Evolutionary conservation across 2,329 filamentous ascomycete genomes (phyloP).

Genomic region (Lizonia empirigonia): DNA sequence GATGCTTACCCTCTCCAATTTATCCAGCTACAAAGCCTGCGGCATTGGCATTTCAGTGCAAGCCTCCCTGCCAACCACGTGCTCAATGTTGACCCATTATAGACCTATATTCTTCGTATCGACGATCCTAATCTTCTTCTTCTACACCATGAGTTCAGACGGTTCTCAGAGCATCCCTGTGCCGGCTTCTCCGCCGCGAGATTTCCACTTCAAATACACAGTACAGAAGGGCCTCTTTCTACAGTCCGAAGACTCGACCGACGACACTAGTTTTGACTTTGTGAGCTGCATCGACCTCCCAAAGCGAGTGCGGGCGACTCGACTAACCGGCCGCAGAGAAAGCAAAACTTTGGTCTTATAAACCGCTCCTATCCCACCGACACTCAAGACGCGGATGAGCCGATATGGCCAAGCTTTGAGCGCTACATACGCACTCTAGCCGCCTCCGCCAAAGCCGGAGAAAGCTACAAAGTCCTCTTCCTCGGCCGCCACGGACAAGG

Average conservation of each 20-base stretch:
- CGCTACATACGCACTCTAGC: slow-evolving; percentile 62
- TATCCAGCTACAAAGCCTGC: not conserved
- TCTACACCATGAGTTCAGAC: slow-evolving; percentile 9
- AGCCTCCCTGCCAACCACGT: not conserved
- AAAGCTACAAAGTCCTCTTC: slow-evolving; percentile 69
- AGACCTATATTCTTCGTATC: slow-evolving; percentile 26
- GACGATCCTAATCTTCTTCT: slow-evolving; percentile 7
- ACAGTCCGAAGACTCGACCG: slow-evolving; percentile 64
- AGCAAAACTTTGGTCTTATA: slow-evolving; percentile 69
- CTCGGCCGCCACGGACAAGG: slow-evolving; percentile 74
- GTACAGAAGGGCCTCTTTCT: slow-evolving; percentile 67
- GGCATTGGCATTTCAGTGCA: slow-evolving; percentile 2
- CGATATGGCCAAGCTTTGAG: slow-evolving; percentile 67
- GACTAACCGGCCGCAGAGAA: slow-evolving; percentile 51
- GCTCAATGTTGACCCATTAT: not conserved
- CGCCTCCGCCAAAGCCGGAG: slow-evolving; percentile 47
- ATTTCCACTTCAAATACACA: slow-evolving; percentile 61
- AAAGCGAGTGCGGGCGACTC: not conserved
- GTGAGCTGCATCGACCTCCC: slow-evolving; percentile 46
- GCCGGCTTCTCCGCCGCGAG: slow-evolving; percentile 4
- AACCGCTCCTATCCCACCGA: slow-evolving; percentile 58
- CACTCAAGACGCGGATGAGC: slow-evolving; percentile 41
- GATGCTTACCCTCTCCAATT: not conserved
- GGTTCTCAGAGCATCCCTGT: slow-evolving; percentile 6
- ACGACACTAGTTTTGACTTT: slow-evolving; percentile 66